Base-by-base conservation (phyloP, 139 green algal species). In the Chlorella sorokiniana region DNA sequence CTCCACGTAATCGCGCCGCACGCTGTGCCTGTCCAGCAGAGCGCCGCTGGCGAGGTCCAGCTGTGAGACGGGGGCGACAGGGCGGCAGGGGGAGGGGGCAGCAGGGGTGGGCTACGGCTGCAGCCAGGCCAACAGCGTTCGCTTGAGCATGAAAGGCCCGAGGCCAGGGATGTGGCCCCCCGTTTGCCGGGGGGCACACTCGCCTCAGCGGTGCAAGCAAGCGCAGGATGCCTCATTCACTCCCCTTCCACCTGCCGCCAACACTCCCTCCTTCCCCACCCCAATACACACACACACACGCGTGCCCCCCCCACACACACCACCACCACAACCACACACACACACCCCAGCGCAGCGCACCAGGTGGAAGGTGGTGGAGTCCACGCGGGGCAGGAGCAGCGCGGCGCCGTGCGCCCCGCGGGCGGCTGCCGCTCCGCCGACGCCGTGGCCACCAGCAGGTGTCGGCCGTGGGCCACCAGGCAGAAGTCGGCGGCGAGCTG, bases 1-100 rank as follows among this genome's bases (percentile, higher is more conserved):
- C 40, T 86, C 69, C 38, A 86, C 73, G 51, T 59, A 81, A 18
- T 86, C 83, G 16, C 23, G 25, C 9, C 16, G 40, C 25, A 87
- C 10, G 10, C 31, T 79, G 69, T 72, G 38, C 20, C 81, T 81
- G 61, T 79, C 79, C 68, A 69, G 41, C 56, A 78, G 38, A 29
- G 29, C 40, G 11, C 59, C 68, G 27, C 31, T 77, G 10, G 44
- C 76, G 31, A 82, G 61, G 20, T 82, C 76, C 44, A 82, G 20
- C 76, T 82, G 76, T 11, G 2, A 42, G 45, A 6, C 44, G 9
- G 70, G 44, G 29, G 22, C 3, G n/a, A 59, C 1, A 41, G 41
- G 41, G 37, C 20, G n/a, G n/a, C 23, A 33, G 10, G 23, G 5
- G 25, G 41, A n/a, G n/a, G 67, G 6, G 8, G 22, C 40, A 51